Percentiles rank a stretch among this genome's conserved stretches.
These are phyloP conservation scores for Hypoxylon sp. DNA, from an alignment of 2,329 filamentous ascomycete genomes.

Conservation along the genomic window DNA sequence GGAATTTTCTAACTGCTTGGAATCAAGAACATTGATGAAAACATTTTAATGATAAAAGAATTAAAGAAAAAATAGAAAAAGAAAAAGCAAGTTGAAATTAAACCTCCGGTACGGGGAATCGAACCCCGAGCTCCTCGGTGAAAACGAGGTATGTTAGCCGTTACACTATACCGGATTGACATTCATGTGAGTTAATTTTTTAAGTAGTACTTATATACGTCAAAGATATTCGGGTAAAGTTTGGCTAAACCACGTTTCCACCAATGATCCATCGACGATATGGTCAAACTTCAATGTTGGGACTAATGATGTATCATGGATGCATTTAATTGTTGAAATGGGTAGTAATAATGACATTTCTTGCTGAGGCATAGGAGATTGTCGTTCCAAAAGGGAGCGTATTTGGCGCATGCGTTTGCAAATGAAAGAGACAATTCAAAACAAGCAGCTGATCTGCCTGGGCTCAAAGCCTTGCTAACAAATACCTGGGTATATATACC, in stretches of 20 bases:
- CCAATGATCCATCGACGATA: not conserved
- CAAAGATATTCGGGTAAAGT: not conserved
- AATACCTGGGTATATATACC: not conserved
- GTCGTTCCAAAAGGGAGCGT: not conserved
- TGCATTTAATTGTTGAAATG: not conserved
- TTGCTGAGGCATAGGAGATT: not conserved
- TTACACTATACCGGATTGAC: slow-evolving; percentile 47
- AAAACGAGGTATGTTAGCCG: slow-evolving; percentile 49
- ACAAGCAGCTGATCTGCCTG: not conserved
- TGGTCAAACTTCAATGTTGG: not conserved
- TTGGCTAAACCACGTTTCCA: not conserved
- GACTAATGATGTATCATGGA: not conserved
- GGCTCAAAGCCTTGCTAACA: not conserved
- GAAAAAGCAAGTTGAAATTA: slow-evolving; percentile 11
- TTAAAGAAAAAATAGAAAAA: not conserved
- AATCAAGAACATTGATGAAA: too few species aligned
- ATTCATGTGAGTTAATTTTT: not conserved
- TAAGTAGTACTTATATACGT: slow-evolving; percentile 6
- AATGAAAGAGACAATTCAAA: not conserved
- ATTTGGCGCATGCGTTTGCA: not conserved
- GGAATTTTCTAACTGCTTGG: too few species aligned
- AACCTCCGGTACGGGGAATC: slow-evolving; percentile 47
- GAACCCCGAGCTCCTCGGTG: slow-evolving; percentile 49
- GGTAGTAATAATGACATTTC: not conserved
- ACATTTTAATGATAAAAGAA: too few species aligned